phyloP scores from a whole-genome alignment of 495 filamentous ascomycete genomes.

The Penicillium steckii region DNA sequence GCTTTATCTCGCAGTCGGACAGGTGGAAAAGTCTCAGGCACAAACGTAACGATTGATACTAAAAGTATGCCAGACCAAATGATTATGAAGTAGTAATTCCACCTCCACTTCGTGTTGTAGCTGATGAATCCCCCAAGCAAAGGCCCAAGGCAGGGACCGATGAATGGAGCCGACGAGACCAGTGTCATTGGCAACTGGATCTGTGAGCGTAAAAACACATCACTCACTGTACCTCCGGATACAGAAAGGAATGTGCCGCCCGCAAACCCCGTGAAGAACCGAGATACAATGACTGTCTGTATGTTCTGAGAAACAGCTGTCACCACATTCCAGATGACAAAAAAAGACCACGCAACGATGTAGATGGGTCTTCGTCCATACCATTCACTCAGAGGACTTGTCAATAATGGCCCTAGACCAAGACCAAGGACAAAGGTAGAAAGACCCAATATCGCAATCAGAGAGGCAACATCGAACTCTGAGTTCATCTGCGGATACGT shows the following conservation, averaged over 20 bases:
- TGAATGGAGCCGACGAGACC: neutral
- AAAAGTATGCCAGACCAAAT: constrained; percentile 58
- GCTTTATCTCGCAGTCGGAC: constrained; percentile 65
- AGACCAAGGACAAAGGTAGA: constrained; percentile 69
- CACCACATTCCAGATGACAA: constrained; percentile 49
- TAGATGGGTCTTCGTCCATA: constrained; percentile 78
- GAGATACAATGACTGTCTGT: constrained; percentile 65
- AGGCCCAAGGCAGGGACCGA: constrained; percentile 39
- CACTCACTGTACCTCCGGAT: constrained; percentile 79
- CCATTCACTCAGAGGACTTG: constrained; percentile 64
- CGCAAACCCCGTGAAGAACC: constrained; percentile 76
- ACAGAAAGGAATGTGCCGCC: constrained; percentile 80
- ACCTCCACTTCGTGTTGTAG: constrained; percentile 56
- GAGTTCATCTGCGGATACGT: constrained; percentile 70
- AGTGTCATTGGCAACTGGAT: neutral
- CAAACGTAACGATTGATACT: constrained; percentile 56
- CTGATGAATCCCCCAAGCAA: constrained; percentile 66
- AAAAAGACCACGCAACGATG: constrained; percentile 29
- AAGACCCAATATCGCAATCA: constrained; percentile 70
- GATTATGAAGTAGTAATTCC: constrained; percentile 69
- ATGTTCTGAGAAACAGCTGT: neutral
- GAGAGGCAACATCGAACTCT: constrained; percentile 60
- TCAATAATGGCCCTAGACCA: constrained; percentile 59
- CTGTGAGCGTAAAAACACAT: constrained; percentile 56
- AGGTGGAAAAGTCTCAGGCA: constrained; percentile 73